Base-by-base conservation (phyloP, 169 alveolate genomes). In the Plasmodium coatneyi region DNA sequence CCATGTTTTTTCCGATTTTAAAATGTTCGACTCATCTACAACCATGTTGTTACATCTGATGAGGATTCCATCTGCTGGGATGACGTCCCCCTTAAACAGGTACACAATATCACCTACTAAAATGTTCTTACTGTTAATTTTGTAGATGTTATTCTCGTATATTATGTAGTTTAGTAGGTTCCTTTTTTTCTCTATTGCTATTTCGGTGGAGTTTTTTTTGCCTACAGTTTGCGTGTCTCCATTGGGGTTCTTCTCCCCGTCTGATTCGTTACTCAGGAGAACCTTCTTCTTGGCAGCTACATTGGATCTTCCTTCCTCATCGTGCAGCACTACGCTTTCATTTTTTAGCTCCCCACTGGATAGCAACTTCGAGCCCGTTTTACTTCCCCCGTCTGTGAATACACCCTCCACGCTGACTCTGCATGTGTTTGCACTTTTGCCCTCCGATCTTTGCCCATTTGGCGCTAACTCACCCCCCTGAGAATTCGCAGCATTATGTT, bases 51-150 rank as follows among this genome's bases (percentile, higher is more conserved):
- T 86, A 49, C 93, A 1, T 76, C 74, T 74, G 54, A 86, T 32
- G 25, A 86, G 70, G 12, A 86, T 86, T 1, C 93, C 93, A 76
- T 86, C 93, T 36, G 93, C 93, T 34, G 93, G 93, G 25, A 86
- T 74, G 19, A 86, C 71, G 39, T 74, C 86, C 7, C 93, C 93
- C 39, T 86, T 86, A 30, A 78, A 86, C 39, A 86, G 54, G 43
- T 86, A 86, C 28, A 86, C 71, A 54, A 86, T 76, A 30, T 86
- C 93, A 0, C 93, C 93, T 49, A 86, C 93, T 74, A 86, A 34
- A 30, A 86, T 32, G 80, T 76, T 86, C 30, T 86, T 86, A 10
- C 93, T 74, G 46, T 74, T 86, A 76, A 86, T 86, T 70, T 7
- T 52, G 43, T 86, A 86, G 30, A 86, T 16, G 36, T 86, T 86